A percentile compares a stretch with the other conserved stretches of the same genome.
These are phyloP conservation scores for Cutaneotrichosporon cavernicola DNA, from an alignment of 1,284 basidiomycete species.

Conservation along the genomic window DNA sequence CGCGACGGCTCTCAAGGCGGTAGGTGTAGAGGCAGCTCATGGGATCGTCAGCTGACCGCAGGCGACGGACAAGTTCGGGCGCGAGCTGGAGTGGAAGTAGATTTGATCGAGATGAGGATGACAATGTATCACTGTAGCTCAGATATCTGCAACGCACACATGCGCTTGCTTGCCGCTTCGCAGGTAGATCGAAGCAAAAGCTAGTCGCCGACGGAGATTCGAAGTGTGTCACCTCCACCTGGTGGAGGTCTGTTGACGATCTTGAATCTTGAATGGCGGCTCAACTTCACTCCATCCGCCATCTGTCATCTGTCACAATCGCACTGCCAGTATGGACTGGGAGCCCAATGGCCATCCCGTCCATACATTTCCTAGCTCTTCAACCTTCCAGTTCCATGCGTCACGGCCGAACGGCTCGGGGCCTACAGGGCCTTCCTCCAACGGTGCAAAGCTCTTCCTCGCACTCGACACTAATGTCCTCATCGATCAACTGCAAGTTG, in stretches of 20 bases:
- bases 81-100: conserved; percentile 15
- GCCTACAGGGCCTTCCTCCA: neutral
- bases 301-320: neutral
- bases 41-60: conserved; percentile 1
- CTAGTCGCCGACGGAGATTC: neutral
- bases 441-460: conserved; percentile 10
- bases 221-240: neutral
- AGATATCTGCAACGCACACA: neutral
- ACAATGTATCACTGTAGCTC: too few relatives aligned
- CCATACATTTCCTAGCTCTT: neutral
- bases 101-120: neutral
- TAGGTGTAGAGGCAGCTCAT: conserved; percentile 60
- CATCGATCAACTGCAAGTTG: conserved; percentile 6
- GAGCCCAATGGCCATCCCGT: conserved; percentile 1
- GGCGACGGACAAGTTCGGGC: conserved; percentile 15
- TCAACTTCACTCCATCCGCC: neutral
- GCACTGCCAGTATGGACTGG: conserved; percentile 4
- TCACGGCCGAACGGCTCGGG: neutral
- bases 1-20: conserved; percentile 8
- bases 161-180: too few relatives aligned
- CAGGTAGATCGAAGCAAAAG: too few relatives aligned
- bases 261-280: neutral
- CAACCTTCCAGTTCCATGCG: neutral
- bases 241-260: neutral
- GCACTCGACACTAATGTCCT: conserved; percentile 24